Evolutionary conservation across 768 basidiomycete genomes (phyloP).

Genomic region (Auriculariales sp.): DNA sequence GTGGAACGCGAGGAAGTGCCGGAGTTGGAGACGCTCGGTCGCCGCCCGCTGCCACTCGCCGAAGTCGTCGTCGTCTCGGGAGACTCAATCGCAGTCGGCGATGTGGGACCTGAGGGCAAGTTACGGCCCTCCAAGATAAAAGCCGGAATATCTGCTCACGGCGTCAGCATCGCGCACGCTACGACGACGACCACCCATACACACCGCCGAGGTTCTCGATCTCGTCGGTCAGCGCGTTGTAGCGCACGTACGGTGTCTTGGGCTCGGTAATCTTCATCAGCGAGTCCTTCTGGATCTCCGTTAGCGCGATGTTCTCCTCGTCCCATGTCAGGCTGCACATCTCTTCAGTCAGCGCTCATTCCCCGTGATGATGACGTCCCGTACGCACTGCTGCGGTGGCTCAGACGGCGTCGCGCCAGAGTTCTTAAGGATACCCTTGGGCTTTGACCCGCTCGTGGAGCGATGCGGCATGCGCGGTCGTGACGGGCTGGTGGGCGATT

Average conservation of each 20-base stretch:
- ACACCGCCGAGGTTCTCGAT: slow-evolving; percentile 57
- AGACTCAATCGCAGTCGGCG: slow-evolving; percentile 32
- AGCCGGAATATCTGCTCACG: slow-evolving; percentile 59
- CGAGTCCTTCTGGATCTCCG: slow-evolving; percentile 89
- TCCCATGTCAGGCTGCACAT: slow-evolving; percentile 81
- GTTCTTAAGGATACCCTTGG: slow-evolving; percentile 74
- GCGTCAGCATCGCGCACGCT: neutral
- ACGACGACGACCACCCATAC: slow-evolving; percentile 13
- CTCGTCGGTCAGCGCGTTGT: slow-evolving; percentile 74
- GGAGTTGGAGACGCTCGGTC: slow-evolving; percentile 6
- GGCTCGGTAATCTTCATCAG: slow-evolving; percentile 98
- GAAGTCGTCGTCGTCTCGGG: slow-evolving; percentile 38
- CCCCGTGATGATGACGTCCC: neutral
- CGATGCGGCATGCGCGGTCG: slow-evolving; percentile 37
- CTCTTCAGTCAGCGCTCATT: neutral
- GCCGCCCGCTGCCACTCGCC: slow-evolving; percentile 31
- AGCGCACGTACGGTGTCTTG: slow-evolving; percentile 91
- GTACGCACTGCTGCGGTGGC: neutral
- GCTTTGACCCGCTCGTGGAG: slow-evolving; percentile 54
- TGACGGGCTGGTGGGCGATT: neutral
- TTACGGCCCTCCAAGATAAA: slow-evolving; percentile 35
- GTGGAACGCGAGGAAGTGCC: slow-evolving; percentile 64
- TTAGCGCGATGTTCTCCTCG: slow-evolving; percentile 82
- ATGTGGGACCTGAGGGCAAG: slow-evolving; percentile 16
- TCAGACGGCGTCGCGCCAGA: neutral